phyloP scores from a whole-genome alignment of 495 filamentous ascomycete genomes.

The Acidomyces sp. region DNA sequence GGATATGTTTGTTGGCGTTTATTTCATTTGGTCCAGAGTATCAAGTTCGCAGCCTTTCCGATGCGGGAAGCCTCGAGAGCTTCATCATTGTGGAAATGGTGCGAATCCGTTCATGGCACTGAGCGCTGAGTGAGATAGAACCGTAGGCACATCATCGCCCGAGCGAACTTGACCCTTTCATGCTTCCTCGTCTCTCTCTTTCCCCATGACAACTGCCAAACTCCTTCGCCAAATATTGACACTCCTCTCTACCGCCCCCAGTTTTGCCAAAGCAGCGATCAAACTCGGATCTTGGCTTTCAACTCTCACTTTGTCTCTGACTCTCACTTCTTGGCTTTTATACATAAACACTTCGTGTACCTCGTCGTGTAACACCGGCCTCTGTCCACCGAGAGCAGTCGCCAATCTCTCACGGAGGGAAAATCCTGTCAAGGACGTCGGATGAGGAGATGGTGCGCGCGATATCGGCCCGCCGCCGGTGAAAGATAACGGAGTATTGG shows the following conservation, averaged over 20 bases:
- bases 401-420: constrained; percentile 44
- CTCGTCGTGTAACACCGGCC: constrained; percentile 52
- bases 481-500: constrained; percentile 32
- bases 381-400: constrained; percentile 41
- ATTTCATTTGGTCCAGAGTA: too few species aligned
- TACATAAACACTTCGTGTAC: constrained; percentile 53
- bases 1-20: too few species aligned
- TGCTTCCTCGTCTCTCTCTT: constrained; percentile 30
- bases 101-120: too few species aligned
- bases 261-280: constrained; percentile 74
- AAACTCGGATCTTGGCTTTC: constrained; percentile 86
- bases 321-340: constrained; percentile 59
- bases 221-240: constrained; percentile 54
- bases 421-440: constrained; percentile 39
- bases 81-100: too few species aligned
- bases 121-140: too few species aligned
- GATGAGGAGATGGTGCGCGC: too few species aligned
- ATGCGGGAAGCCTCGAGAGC: too few species aligned
- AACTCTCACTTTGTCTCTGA: constrained; percentile 79
- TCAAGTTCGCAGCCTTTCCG: too few species aligned
- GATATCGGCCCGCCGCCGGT: constrained; percentile 41
- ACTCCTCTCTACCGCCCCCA: constrained; percentile 66
- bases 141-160: too few species aligned
- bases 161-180: too few species aligned
- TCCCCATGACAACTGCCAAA: constrained; percentile 70